phyloP scores from a whole-genome alignment of 768 basidiomycete genomes.

The Clathrus columnatus region DNA sequence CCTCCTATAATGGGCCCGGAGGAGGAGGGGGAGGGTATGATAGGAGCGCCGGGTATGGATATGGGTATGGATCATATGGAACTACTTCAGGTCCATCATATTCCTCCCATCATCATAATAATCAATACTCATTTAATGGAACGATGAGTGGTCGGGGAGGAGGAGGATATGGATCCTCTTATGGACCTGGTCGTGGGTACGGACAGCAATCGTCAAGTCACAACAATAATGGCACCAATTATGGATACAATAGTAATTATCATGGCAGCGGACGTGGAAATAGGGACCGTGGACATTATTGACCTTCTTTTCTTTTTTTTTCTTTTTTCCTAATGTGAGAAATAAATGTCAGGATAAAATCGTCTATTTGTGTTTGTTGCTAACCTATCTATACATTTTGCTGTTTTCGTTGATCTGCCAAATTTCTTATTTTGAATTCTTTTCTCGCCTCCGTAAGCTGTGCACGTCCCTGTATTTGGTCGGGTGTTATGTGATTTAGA shows the following conservation, averaged over 20 bases:
- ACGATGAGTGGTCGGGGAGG: constrained; percentile 17
- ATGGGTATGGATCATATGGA: constrained; percentile 18
- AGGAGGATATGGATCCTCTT: neutral
- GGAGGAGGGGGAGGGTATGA: constrained; percentile 7
- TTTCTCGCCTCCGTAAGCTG: no score
- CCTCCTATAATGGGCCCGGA: neutral
- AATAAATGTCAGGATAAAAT: no score
- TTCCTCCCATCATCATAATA: neutral
- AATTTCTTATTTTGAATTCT: no score
- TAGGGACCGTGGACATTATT: constrained; percentile 39
- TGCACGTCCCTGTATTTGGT: no score
- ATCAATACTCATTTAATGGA: neutral
- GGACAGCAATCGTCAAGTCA: constrained; percentile 5
- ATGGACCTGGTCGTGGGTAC: constrained; percentile 14
- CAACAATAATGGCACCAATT: constrained; percentile 22
- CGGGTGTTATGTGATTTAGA: no score
- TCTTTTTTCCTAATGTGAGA: no score
- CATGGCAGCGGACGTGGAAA: constrained; percentile 43
- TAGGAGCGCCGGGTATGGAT: constrained; percentile 13
- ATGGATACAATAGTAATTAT: constrained; percentile 15
- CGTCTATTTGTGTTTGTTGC: no score
- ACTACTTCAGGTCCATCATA: constrained; percentile 22
- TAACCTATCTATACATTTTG: no score
- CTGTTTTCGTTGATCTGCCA: no score
- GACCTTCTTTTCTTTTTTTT: constrained; percentile 12